Evolutionary conservation across 345 rosid species (phyloP), one percentile per base, ranked within the genome.

Genomic region (Punica granatum): DNA sequence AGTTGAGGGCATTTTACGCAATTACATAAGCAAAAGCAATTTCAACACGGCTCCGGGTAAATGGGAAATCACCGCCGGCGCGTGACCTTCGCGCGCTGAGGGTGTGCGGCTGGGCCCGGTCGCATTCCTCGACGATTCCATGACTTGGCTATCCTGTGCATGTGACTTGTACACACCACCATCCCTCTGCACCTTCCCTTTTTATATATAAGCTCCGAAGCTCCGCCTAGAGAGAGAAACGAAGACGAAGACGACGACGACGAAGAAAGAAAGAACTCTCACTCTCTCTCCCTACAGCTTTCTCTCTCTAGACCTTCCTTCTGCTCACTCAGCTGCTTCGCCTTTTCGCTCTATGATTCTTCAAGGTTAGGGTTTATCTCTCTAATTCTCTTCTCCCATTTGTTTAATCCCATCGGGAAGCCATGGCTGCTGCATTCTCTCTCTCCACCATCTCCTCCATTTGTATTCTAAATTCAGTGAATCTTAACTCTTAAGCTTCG

Each of bases 401-500:
- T 30, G 36, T 33, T 3, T 30, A 33, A 59, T 33, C 21, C 21
- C 63, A 30, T 30, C 31, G 58, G 63, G 23, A 60, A 9, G 21
- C 42, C 43, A 33, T 5, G 18, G 42, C 65, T 61, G 15, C 4
- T 35, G 41, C 65, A n/a, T 19, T 6, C 16, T 19, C 63, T 15
- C 30, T n/a, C 9, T 21, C 42, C 14, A 26, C 14, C 26, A 7
- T 33, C 14, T 36, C 46, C 34, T 54, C 31, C 54, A 43, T 60
- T 59, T n/a, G n/a, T n/a, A n/a, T 15, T 59, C 36, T 53, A 33
- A 59, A 15, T 64, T 3, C 32, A 0, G 36, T 14, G 49, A 70
- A 46, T 53, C 73, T 70, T 70, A 63, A 1, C 67, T 13, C 73
- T 37, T 64, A 70, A 43, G 66, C 13, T 63, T 66, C 60, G 1